phyloP scores from a whole-genome alignment of 352 stramenopile genomes.

The Blastocystis sp. region DNA sequence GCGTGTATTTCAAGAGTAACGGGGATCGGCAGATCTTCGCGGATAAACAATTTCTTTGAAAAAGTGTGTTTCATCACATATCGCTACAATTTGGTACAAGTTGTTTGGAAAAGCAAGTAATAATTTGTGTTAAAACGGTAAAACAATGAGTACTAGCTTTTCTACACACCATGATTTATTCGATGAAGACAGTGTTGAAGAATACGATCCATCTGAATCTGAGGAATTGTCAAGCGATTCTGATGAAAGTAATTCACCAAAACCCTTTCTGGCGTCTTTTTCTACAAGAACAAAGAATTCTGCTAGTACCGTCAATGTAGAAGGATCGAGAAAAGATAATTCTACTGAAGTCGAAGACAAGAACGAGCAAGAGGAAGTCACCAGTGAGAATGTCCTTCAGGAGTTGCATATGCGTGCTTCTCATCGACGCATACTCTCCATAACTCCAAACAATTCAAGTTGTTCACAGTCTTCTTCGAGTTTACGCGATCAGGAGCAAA shows the following conservation, averaged over 20 bases:
- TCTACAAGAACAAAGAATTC: neutral
- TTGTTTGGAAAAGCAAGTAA: no score
- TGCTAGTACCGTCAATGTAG: no score
- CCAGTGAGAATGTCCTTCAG: neutral
- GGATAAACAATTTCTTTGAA: neutral
- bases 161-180: neutral
- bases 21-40: neutral
- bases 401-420: neutral
- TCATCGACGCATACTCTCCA: conserved; percentile 22
- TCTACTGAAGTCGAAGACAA: neutral
- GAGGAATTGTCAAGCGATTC: neutral
- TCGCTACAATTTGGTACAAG: no score
- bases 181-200: neutral
- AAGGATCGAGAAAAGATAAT: neutral
- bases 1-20: neutral
- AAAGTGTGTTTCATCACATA: neutral
- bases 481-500: neutral
- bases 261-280: neutral
- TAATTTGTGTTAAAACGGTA: neutral
- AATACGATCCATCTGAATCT: neutral
- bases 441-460: neutral
- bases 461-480: neutral
- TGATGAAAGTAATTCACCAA: neutral
- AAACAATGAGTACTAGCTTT: neutral
- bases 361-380: neutral